Conservation (phyloP, 2,329 filamentous ascomycete genomes). For the Talaromyces sp. region DNA sequence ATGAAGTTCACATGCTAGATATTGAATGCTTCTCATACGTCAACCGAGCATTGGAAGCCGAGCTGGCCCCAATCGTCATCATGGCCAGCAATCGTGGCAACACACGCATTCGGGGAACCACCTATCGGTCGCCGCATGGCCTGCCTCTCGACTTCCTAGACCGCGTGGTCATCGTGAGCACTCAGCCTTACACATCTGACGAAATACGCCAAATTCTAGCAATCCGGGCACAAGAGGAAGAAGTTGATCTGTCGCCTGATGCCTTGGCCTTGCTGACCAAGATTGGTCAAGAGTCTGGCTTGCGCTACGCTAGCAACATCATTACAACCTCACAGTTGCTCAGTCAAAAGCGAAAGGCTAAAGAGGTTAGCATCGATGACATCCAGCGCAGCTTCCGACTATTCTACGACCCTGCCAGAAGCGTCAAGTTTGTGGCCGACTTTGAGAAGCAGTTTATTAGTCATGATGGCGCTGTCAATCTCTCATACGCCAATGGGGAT, state of each 20-base stretch:
- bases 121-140: constrained; percentile 89
- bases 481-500: constrained; percentile 56
- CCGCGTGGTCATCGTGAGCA: constrained; percentile 93
- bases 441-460: constrained; percentile 93
- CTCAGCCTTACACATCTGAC: constrained; percentile 73
- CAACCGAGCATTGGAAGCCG: constrained; percentile 92
- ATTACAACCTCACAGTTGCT: constrained; percentile 92
- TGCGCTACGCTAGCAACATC: constrained; percentile 95
- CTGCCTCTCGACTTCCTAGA: constrained; percentile 94
- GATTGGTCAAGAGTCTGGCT: constrained; percentile 85
- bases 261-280: constrained; percentile 91
- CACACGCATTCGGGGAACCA: constrained; percentile 86
- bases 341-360: constrained; percentile 76
- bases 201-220: constrained; percentile 90
- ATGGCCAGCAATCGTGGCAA: constrained; percentile 97
- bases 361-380: constrained; percentile 79
- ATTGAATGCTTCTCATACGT: constrained; percentile 99
- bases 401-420: constrained; percentile 85
- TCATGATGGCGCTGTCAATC: constrained; percentile 73
- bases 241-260: constrained; percentile 85
- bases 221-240: constrained; percentile 91
- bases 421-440: constrained; percentile 83
- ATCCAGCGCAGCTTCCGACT: constrained; percentile 90
- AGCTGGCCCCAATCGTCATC: constrained; percentile 94
- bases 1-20: constrained; percentile 99